These are phyloP conservation scores for Boletus pseudopeckii DNA, from an alignment of 768 basidiomycete genomes.

Conservation along the genomic window DNA sequence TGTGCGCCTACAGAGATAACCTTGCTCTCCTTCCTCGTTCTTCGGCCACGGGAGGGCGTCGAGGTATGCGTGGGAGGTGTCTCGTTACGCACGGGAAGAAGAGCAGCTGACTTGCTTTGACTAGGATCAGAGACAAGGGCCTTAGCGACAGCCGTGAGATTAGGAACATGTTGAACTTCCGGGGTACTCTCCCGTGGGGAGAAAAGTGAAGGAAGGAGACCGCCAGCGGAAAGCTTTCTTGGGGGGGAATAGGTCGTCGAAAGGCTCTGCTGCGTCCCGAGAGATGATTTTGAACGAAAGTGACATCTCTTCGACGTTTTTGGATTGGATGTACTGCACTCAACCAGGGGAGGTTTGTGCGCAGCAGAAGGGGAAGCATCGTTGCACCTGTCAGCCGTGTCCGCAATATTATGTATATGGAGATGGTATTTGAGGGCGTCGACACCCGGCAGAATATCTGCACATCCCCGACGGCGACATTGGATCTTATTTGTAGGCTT, in stretches of 20 bases:
- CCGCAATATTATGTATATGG: conserved; percentile 54
- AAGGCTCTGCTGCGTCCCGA: not conserved
- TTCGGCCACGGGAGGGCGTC: conserved; percentile 19
- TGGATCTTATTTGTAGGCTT: conserved; percentile 33
- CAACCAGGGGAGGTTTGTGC: not conserved
- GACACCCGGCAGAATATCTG: conserved; percentile 39
- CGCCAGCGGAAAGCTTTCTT: conserved; percentile 17
- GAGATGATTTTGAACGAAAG: conserved; percentile 19
- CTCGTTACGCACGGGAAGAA: not conserved
- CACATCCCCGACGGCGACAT: conserved; percentile 46
- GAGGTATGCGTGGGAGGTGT: not conserved
- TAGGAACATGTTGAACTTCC: conserved; percentile 2
- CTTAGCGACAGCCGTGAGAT: conserved; percentile 12
- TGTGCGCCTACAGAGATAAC: not conserved
- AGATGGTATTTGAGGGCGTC: conserved; percentile 50
- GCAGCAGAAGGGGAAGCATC: not conserved
- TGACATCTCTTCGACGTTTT: conserved; percentile 7
- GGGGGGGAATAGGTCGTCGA: not conserved
- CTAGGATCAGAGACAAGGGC: conserved; percentile 3
- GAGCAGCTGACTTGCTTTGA: not conserved
- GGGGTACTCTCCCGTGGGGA: conserved; percentile 7
- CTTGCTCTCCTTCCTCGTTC: conserved; percentile 9
- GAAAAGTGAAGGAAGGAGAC: conserved; percentile 14
- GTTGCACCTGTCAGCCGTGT: conserved; percentile 10
- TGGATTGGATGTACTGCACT: not conserved